Evolutionary conservation across 352 stramenopile species (phyloP).

Genomic region (Elongisporangium prolatum): DNA sequence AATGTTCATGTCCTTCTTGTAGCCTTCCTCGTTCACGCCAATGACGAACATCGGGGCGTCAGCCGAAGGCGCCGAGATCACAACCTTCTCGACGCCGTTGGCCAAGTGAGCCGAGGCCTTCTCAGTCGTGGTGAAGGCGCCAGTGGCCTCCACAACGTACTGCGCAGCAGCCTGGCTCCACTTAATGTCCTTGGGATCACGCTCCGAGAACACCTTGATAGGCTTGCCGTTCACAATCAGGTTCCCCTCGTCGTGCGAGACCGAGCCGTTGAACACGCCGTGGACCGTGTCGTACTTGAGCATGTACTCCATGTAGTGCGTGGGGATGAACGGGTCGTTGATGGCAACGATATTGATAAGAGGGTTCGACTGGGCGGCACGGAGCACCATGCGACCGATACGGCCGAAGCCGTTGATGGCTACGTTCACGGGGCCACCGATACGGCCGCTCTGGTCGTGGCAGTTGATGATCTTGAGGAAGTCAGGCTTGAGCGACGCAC

Average conservation of each 20-base stretch:
- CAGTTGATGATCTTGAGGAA: conserved; percentile 98
- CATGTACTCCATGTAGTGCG: conserved; percentile 97
- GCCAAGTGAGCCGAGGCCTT: conserved; percentile 91
- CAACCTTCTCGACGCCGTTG: conserved; percentile 94
- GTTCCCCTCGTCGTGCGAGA: conserved; percentile 84
- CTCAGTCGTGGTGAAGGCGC: conserved; percentile 81
- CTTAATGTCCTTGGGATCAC: conserved; percentile 92
- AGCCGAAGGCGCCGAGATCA: conserved; percentile 97
- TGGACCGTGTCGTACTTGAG: conserved; percentile 92
- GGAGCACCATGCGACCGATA: conserved; percentile 97
- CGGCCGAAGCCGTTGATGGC: conserved; percentile 99
- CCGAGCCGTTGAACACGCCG: conserved; percentile 79
- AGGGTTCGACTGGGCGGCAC: conserved; percentile 85
- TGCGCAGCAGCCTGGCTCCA: conserved; percentile 90
- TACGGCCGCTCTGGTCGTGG: conserved; percentile 47
- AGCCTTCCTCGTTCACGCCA: conserved; percentile 96
- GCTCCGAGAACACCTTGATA: conserved; percentile 93
- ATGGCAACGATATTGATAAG: conserved; percentile 91
- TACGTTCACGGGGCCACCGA: conserved; percentile 85
- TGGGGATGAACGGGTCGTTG: conserved; percentile 94
- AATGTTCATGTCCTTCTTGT: conserved; percentile 93
- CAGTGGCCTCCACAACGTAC: conserved; percentile 93
- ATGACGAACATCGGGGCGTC: conserved; percentile 99
- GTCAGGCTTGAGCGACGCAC: conserved; percentile 95
- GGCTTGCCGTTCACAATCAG: conserved; percentile 92